Base-by-base conservation (phyloP, 331 rosid species). In the Cydonia oblonga region DNA sequence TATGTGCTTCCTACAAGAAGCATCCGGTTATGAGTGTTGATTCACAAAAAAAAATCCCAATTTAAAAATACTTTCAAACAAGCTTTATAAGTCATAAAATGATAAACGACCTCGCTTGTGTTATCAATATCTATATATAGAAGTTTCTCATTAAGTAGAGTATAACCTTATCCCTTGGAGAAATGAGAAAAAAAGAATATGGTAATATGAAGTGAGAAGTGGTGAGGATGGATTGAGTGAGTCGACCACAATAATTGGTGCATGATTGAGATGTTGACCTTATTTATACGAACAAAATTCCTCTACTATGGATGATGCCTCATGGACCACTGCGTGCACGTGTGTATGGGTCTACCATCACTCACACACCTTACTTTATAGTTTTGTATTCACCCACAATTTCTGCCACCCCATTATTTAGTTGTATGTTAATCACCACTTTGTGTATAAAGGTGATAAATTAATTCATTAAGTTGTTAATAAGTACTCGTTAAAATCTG, bases 181-280 rank as follows among this genome's bases (percentile, higher is more conserved):
- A 62, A 44, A 71, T 22, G 38, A 25, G 54, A 49, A 49, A 49
- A 2, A 62, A 70, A 70, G 63, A 87, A 63, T 46, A 82, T 40
- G 69, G 52, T 42, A 64, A 64, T 68, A 76, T 72, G 74, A 74
- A 85, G 54, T 49, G 6, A 16, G 30, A 81, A 78, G 80, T 73
- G 85, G 79, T 20, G 76, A 74, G 70, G 75, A 78, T 62, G 26
- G 33, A 3, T 13, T 82, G 87, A 77, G 76, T 80, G 80, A 62
- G 71, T 80, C 72, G 78, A 84, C 78, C 81, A 38, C 42, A 38
- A 87, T 88, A 84, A 90, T 85, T 87, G 33, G 73, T 87, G 82
- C 75, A 88, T 92, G 89, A 92, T 86, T 84, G 84, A 80, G 90
- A 87, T 87, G 87, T 75, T 70, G 93, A 90, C 90, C 96, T 83